Base-by-base conservation (phyloP, 164 flowering plant genomes). In the Cinnamomum micranthum region DNA sequence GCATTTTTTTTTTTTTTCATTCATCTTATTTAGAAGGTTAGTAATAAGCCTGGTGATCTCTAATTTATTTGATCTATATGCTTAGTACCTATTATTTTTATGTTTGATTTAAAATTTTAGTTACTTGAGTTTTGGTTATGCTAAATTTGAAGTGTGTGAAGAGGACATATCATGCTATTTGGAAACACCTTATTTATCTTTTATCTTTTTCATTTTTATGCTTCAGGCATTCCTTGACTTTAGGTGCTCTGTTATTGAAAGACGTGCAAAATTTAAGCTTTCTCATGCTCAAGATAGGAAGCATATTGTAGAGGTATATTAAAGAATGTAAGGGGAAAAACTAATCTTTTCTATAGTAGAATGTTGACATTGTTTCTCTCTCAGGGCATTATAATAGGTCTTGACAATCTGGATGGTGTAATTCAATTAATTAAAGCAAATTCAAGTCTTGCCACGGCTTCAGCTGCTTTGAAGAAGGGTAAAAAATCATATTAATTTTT, bases 241-340 rank as follows among this genome's bases (percentile, higher is more conserved):
- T 71, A 90, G 98, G 81, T 95, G 95, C 80, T 90, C 97, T 79
- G 92, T 95, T 51, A 81, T 95, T 75, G 98, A 92, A 82, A 90
- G 97, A 71, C 98, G 99, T 74, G 88, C 99, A 25, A 84, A 73
- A 75, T 89, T 78, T 79, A 93, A 91, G 86, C 97, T 92, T 65
- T 80, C 90, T 33, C 93, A 95, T 71, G 97, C 98, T 51, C 86
- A 84, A 75, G 91, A 90, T 22, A 86, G 99, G 75, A 84, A 83
- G 55, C 99, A 93, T 79, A 88, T 92, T 80, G 91, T 95, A 50
- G 93, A 92, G 96, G 99, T 93, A 74, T 22, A 35, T 28, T 67
- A 67, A 67, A 67, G 60, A 67, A 28, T 65, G 24, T 59, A 23
- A 6, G 27, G 31, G 22, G 13, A 25, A 65, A 13, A 65, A 11